Base-by-base conservation (phyloP, 306 rosid genomes). In the Sindora glabra region DNA sequence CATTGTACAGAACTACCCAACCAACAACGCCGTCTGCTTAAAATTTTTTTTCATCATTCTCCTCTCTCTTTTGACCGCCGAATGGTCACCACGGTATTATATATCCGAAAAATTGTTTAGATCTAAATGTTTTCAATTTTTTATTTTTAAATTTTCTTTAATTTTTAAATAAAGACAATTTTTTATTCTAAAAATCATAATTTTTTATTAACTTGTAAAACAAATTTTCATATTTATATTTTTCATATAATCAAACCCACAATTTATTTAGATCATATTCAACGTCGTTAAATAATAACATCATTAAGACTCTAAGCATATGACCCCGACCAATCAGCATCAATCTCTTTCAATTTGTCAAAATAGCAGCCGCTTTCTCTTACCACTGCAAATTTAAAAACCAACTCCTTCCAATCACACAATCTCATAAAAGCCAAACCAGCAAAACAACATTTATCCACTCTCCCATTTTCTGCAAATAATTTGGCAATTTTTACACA, bases 1-100 rank as follows among this genome's bases (percentile, higher is more conserved):
- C n/a, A 8, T 39, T 38, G 19, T 6, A 21, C 37, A 8, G 21
- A 18, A 30, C 8, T 4, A 29, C 5, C 10, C 26, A 59, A 26
- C 40, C 52, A 10, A 41, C 41, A 41, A 26, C 42, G 14, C 65
- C 65, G 52, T 30, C 39, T 38, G 45, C 74, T 23, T 48, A 54
- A 8, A 13, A 13, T 54, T 2, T 56, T 2, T 56, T 34, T 59
- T 48, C 45, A 39, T 59, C 17, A 9, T 19, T 33, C 14, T 68
- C 8, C 34, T 29, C 34, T 29, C 8, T 29, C 64, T 69, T 78
- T 82, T 82, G 87, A 82, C 87, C 81, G 56, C 75, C 65, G 77
- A 78, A 74, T 16, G 21, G 39, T 12, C 56, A 42, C 63, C 45
- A 50, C 5, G 32, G 6, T n/a, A n/a, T n/a, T n/a, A n/a, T n/a